Base-by-base conservation (phyloP, 148 eudicot species). In the Diospyros kaki region DNA sequence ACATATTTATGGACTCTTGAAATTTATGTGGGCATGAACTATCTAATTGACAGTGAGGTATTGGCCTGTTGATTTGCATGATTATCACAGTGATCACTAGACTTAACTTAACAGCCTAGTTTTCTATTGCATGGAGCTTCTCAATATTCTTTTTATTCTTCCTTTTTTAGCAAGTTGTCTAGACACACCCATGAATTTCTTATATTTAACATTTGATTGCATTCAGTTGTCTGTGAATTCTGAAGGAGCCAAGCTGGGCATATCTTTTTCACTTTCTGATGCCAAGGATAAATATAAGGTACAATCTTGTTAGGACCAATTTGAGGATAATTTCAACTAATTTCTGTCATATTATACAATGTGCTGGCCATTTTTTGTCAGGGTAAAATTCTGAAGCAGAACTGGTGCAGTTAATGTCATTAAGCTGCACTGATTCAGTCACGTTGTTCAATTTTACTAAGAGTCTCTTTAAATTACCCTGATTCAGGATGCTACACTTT, bases 231-330 rank as follows among this genome's bases (percentile, higher is more conserved):
- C 74, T 45, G 48, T 77, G 28, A 52, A 81, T 72, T 74, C 56
- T 72, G 87, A 84, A 69, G 84, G 60, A 43, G 76, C 74, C 39
- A 73, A 85, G 74, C 71, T 77, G 63, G 83, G 83, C 39, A 67
- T 89, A 76, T 75, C 79, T 38, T 80, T 91, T 85, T 76, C 83
- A 61, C 74, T 28, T 67, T 81, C 87, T 76, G 93, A 85, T 76
- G 76, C 88, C 74, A 83, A 78, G 78, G 85, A 83, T 55, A 87
- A 70, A 53, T 93, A 93, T 70, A 87, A 87, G 93, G 98, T 91
- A 80, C 64, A 76, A 60, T 11, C 14, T 59, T 51, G 5, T 51
- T 50, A 63, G 59, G 2, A 58, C 1, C 66, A 48, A 7, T 28
- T 73, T 65, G 9, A 28, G 28, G 28, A 28, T 28, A 28, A 28